phyloP scores from a whole-genome alignment of 2,329 filamentous ascomycete genomes.

The Xylaria digitata region DNA sequence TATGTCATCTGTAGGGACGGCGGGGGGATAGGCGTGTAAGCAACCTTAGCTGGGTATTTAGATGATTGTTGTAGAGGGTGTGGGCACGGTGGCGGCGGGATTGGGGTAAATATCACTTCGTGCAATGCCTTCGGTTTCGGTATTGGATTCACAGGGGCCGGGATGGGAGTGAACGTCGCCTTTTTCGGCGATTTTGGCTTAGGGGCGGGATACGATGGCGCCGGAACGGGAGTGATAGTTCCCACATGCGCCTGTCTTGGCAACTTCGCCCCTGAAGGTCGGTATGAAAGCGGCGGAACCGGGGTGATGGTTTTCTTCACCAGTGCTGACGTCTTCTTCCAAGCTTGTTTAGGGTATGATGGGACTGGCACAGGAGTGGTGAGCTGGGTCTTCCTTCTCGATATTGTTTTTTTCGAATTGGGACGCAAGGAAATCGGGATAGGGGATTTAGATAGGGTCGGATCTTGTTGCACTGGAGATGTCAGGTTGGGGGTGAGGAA shows the following conservation, averaged over 20 bases:
- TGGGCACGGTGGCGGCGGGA: slow-evolving; percentile 18
- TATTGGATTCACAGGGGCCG: background rate
- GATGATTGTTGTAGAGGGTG: background rate
- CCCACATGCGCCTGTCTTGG: background rate
- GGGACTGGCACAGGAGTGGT: slow-evolving; percentile 36
- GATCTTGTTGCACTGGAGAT: slow-evolving; percentile 18
- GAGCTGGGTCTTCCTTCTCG: slow-evolving; percentile 28
- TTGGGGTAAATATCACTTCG: slow-evolving; percentile 13
- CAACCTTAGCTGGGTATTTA: background rate
- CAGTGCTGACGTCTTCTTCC: background rate
- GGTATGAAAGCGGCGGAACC: slow-evolving; percentile 26
- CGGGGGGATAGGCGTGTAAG: slow-evolving; percentile 5
- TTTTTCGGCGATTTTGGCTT: slow-evolving; percentile 3
- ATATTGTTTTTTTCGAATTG: slow-evolving; percentile 25
- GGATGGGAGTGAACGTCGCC: slow-evolving; percentile 8
- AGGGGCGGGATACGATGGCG: background rate
- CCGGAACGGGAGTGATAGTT: slow-evolving; percentile 23
- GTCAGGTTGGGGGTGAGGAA: slow-evolving; percentile 30
- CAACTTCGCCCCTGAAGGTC: background rate
- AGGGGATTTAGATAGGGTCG: slow-evolving; percentile 11
- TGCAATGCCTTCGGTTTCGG: slow-evolving; percentile 2
- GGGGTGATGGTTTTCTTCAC: slow-evolving; percentile 24
- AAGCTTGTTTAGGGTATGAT: slow-evolving; percentile 19
- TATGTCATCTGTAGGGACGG: slow-evolving; percentile 8
- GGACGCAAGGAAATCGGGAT: slow-evolving; percentile 35